Conservation (phyloP, 768 basidiomycete species). For the Pisolithus sp. region DNA sequence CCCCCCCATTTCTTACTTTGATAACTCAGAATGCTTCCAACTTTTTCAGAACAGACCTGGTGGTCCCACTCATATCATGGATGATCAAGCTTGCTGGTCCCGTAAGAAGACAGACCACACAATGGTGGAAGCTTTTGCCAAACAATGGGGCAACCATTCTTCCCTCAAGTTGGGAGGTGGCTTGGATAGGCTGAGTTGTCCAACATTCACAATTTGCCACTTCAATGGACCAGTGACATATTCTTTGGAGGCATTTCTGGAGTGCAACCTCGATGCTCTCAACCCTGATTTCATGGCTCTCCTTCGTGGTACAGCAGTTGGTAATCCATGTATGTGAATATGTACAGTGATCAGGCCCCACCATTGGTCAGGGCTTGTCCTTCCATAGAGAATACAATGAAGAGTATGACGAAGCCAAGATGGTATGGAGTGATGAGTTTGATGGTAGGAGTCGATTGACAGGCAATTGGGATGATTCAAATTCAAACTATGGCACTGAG, state of each 20-base stretch:
- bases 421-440: slow-evolving; percentile 68
- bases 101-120: slow-evolving; percentile 90
- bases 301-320: slow-evolving; percentile 52
- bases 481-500: slow-evolving; percentile 83
- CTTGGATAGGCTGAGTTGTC: slow-evolving; percentile 64
- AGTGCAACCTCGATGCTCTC: slow-evolving; percentile 80
- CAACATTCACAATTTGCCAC: slow-evolving; percentile 88
- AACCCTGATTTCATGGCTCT: slow-evolving; percentile 92
- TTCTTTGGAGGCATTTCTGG: slow-evolving; percentile 83
- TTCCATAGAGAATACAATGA: slow-evolving; percentile 78
- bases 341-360: slow-evolving; percentile 61
- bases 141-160: slow-evolving; percentile 91
- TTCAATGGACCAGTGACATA: slow-evolving; percentile 90
- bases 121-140: slow-evolving; percentile 91
- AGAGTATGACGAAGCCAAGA: slow-evolving; percentile 70
- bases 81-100: slow-evolving; percentile 82
- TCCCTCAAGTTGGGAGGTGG: slow-evolving; percentile 75
- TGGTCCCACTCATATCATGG: slow-evolving; percentile 94
- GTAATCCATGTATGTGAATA: slow-evolving; percentile 24
- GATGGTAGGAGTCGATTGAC: slow-evolving; percentile 76
- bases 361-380: slow-evolving; percentile 73
- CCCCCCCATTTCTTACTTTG: slow-evolving; percentile 73
- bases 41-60: slow-evolving; percentile 83
- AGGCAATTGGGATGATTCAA: slow-evolving; percentile 68
- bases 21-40: slow-evolving; percentile 85